These are phyloP conservation scores for Sclerotinia subarctica DNA, from an alignment of 2,329 filamentous ascomycete species.

Conservation along the genomic window DNA sequence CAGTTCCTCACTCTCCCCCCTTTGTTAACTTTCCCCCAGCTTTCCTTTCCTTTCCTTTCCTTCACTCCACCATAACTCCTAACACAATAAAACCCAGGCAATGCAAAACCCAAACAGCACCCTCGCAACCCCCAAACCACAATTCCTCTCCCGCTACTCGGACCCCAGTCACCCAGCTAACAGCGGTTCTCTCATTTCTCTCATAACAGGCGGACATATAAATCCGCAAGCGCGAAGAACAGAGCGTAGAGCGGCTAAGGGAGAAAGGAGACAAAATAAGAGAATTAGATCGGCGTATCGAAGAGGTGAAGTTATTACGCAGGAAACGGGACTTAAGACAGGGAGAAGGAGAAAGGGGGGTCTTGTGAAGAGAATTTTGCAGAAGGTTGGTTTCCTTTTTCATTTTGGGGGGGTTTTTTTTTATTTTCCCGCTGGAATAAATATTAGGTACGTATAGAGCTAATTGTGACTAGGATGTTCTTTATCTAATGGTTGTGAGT, in stretches of 20 bases:
- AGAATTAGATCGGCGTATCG: constrained; percentile 17
- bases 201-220: constrained; percentile 47
- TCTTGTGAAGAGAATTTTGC: constrained; percentile 34
- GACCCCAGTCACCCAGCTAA: constrained; percentile 52
- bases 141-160: constrained; percentile 48
- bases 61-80: neutral
- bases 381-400: constrained; percentile 31
- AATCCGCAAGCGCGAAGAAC: constrained; percentile 26
- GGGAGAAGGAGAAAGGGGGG: constrained; percentile 24
- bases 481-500: constrained; percentile 51
- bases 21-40: neutral
- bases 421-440: neutral
- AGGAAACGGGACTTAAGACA: constrained; percentile 21
- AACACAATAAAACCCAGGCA: constrained; percentile 3
- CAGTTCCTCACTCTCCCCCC: neutral
- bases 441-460: neutral
- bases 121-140: constrained; percentile 38
- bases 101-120: constrained; percentile 43
- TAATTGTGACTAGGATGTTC: constrained; percentile 41
- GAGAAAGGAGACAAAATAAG: constrained; percentile 13
- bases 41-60: neutral
- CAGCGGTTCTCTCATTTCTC: constrained; percentile 46
- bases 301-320: constrained; percentile 22
- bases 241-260: neutral
- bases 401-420: too few relatives aligned